Base-by-base conservation (phyloP, 352 stramenopile species). In the Plasmopara muralis region DNA sequence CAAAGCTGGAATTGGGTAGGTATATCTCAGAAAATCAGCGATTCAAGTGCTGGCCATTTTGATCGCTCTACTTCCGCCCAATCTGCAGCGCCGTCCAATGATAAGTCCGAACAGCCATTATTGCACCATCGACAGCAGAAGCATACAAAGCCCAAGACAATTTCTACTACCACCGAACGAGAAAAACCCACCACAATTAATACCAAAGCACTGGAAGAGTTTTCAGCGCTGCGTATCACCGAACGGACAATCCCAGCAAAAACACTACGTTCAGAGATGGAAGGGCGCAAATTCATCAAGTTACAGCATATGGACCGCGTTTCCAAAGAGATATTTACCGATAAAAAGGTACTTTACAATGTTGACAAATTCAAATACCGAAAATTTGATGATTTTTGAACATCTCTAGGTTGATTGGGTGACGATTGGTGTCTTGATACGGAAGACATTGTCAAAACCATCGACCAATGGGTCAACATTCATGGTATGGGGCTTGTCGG, bases 401-500 rank as follows among this genome's bases (percentile, higher is more conserved):
- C 20, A 25, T 25, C 20, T 1, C 20, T 14, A 85, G 77, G 47
- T 77, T 6, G 83, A 93, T 49, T 93, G 83, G 83, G 79, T 89
- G 39, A 89, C 77, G 34, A 89, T 93, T 51, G 83, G 79, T 25
- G 83, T 89, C 14, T 50, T 90, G 29, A 69, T 68, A 28, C 64
- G 79, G 38, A 93, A 89, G 57, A 87, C 76, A 12, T 50, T 85
- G 39, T 86, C 80, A 31, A 87, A 88, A 45, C 68, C 78, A 34
- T 49, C 74, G 9, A 55, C 74, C 14, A 87, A 79, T 53, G 79
- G 79, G 33, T 79, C 67, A 10, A 76, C 77, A 15, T 93, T 89
- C 53, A 83, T 90, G 66, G 83, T 89, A 12, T 93, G 83, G 83
- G 77, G 67, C 12, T 59, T 93, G 28, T 86, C 82, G 12, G 76